phyloP scores from a whole-genome alignment of 768 basidiomycete species.

The Mycena metata region DNA sequence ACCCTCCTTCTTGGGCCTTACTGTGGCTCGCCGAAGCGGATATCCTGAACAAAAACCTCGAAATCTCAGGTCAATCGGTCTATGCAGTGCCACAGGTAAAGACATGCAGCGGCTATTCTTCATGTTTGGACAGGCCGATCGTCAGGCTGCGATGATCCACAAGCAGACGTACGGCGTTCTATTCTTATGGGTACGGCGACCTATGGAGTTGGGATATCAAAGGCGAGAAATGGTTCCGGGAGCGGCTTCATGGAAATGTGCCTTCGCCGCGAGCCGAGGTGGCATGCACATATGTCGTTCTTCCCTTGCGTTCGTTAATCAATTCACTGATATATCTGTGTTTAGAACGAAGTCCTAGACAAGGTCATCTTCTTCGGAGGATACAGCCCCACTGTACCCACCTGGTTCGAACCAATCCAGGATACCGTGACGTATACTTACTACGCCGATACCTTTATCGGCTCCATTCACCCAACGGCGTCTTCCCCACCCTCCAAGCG shows the following conservation, averaged over 20 bases:
- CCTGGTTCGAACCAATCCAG: conserved; percentile 34
- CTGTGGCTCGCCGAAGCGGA: conserved; percentile 48
- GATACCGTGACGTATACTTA: conserved; percentile 51
- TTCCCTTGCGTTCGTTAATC: neutral
- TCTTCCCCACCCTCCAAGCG: conserved; percentile 37
- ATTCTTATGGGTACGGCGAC: conserved; percentile 43
- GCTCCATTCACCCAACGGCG: conserved; percentile 28
- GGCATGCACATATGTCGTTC: conserved; percentile 41
- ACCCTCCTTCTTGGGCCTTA: conserved; percentile 44
- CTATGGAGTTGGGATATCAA: conserved; percentile 51
- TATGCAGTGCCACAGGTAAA: conserved; percentile 46
- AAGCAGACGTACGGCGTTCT: conserved; percentile 41
- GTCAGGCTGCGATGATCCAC: conserved; percentile 44
- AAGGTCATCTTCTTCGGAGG: conserved; percentile 56
- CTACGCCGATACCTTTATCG: conserved; percentile 58
- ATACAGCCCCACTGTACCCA: conserved; percentile 50
- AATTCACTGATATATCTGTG: neutral
- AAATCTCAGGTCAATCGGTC: conserved; percentile 24
- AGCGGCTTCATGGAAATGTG: conserved; percentile 47
- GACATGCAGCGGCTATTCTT: conserved; percentile 49
- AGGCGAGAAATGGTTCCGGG: conserved; percentile 45
- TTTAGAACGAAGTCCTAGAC: conserved; percentile 39
- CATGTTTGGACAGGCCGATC: conserved; percentile 53
- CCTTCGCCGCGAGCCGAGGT: conserved; percentile 50
- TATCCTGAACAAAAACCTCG: conserved; percentile 41